Percentiles rank a stretch among this genome's conserved stretches.
These are phyloP conservation scores for Triadica sebifera DNA, from an alignment of 345 rosid genomes.

Conservation along the genomic window DNA sequence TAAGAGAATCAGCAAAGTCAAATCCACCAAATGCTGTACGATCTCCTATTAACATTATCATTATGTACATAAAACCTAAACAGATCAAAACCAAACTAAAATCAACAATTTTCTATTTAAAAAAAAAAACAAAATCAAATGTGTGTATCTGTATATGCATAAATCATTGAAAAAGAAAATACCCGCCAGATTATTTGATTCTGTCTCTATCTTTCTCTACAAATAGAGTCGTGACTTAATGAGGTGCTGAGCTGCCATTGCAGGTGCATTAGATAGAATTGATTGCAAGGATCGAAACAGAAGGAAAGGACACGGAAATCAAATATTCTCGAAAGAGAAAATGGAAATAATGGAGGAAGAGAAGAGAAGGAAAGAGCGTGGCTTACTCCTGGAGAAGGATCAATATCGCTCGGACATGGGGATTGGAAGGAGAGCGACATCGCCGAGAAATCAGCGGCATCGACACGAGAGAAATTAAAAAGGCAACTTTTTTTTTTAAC, in stretches of 20 bases:
- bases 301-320: background rate
- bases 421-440: conserved; percentile 29
- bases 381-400: conserved; percentile 30
- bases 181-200: conserved; percentile 14
- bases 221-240: background rate
- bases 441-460: conserved; percentile 55
- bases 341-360: conserved; percentile 2
- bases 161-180: background rate
- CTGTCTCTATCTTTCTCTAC: background rate
- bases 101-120: background rate
- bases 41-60: conserved; percentile 19
- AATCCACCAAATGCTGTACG: conserved; percentile 13
- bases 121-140: background rate
- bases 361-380: conserved; percentile 20
- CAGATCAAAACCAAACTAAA: conserved; percentile 5
- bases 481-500: background rate
- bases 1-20: conserved; percentile 14
- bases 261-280: background rate
- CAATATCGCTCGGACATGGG: conserved; percentile 24
- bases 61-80: conserved; percentile 20
- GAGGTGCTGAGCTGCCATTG: background rate
- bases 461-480: background rate
- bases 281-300: background rate
- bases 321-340: conserved; percentile 7
- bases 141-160: background rate